Base-by-base conservation (phyloP, 345 rosid species). In the Eucalyptus pauciflora region DNA sequence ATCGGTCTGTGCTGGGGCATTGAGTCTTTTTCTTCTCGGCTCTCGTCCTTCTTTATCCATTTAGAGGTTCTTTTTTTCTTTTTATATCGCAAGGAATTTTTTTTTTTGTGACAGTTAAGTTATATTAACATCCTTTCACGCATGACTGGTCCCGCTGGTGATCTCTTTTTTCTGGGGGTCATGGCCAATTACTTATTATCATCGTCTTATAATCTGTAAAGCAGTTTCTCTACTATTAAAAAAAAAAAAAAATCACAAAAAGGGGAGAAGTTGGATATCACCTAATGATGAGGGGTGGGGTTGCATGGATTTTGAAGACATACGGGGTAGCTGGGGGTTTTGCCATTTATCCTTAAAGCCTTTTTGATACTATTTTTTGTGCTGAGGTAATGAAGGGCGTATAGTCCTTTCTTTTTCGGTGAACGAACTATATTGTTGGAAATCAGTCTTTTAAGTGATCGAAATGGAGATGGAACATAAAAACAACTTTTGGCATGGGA, bases 121-220 rank as follows among this genome's bases (percentile, higher is more conserved):
- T 3, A 29, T 6, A 13, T 62, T 37, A 29, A 7, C 71, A 62
- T 62, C 71, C 3, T 10, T 62, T 62, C 18, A 18, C 71, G 6
- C 71, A 13, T 62, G 88, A 91, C 89, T 0, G 11, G 60, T 20
- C 25, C 0, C 11, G 4, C 20, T 1, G 27, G 4, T 3, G 4
- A 54, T 54, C 60, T 54, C 60, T 20, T 20, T 54, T 54, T 54
- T 8, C n/a, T n/a, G n/a, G 60, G 25, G 60, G 60, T 3, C 60
- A 27, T 54, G 60, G 27, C 2, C 8, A 10, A 5, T 54, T 54
- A 92, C 98, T 96, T 48, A 96, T 97, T 49, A 93, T 98, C 67
- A 18, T 9, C 60, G 67, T 62, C 71, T 62, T 13, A 13, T 62
- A 62, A 62, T 62, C 33, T 29, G 71, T 29, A 14, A 4, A 62